Evolutionary conservation across 192 early-diverging fungal genomes (phyloP).

Genomic region (Coemansia reversa): DNA sequence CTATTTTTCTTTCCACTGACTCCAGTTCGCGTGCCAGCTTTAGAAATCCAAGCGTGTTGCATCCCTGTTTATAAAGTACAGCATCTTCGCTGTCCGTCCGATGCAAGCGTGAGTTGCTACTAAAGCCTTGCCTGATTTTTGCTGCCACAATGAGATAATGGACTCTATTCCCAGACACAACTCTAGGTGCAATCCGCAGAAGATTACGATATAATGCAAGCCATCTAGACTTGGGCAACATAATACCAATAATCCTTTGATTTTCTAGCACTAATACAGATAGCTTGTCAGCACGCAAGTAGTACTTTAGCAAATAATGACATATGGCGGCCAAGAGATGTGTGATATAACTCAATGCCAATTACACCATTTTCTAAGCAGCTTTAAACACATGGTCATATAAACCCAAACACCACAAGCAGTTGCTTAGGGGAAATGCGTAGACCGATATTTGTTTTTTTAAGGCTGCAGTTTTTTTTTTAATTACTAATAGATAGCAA

Average conservation of each 20-base stretch:
- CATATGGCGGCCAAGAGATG: background rate
- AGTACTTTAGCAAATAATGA: background rate
- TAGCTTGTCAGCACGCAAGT: background rate
- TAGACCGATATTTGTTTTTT: background rate
- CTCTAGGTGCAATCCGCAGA: constrained; percentile 35
- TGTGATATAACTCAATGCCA: background rate
- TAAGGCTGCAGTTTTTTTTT: too few relatives aligned
- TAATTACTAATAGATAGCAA: too few relatives aligned
- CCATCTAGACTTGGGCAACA: constrained; percentile 19
- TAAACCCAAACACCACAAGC: background rate
- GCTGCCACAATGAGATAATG: constrained; percentile 3
- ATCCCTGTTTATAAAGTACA: constrained; percentile 27
- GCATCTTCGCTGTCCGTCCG: constrained; percentile 5
- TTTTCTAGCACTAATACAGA: background rate
- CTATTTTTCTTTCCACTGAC: constrained; percentile 39
- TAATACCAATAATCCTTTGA: background rate
- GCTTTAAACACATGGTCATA: background rate
- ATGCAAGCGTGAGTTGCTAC: constrained; percentile 8
- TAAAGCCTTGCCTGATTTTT: constrained; percentile 45
- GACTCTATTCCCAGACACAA: constrained; percentile 18
- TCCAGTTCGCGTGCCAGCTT: constrained; percentile 51
- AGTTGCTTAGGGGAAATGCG: background rate
- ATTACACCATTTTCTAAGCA: background rate
- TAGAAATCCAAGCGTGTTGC: constrained; percentile 48
- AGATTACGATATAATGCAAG: constrained; percentile 39